Conservation (phyloP, 2,329 filamentous ascomycete genomes). For the Neopestalotiopsis clavispora region DNA sequence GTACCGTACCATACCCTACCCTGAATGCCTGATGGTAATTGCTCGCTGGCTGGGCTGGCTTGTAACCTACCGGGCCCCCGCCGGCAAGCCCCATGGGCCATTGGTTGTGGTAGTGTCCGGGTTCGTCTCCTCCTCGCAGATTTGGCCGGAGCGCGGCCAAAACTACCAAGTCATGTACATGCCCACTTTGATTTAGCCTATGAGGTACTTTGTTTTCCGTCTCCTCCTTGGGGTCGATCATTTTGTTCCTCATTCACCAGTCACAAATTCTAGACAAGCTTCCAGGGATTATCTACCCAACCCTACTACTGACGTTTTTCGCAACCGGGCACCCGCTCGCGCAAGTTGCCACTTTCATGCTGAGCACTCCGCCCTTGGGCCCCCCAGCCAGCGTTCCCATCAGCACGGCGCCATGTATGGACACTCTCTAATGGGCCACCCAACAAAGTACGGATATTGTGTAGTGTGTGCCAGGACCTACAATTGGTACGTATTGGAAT, state of each 20-base stretch:
- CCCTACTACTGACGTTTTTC: background rate
- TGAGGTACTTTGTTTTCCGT: background rate
- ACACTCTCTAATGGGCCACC: background rate
- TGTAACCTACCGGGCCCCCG: background rate
- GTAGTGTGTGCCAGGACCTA: background rate
- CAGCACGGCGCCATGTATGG: background rate
- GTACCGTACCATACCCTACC: no score
- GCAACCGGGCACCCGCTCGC: background rate
- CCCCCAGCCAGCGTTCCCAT: background rate
- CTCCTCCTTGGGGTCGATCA: background rate
- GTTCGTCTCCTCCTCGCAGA: background rate
- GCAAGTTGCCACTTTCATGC: conserved; percentile 9
- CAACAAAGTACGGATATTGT: background rate
- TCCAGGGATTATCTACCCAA: background rate
- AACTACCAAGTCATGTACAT: background rate
- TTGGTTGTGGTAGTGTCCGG: background rate
- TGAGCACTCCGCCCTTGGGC: background rate
- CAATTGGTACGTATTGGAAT: background rate
- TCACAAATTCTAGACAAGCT: background rate
- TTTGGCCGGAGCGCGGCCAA: conserved; percentile 1
- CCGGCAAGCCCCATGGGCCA: background rate
- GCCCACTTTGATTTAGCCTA: background rate
- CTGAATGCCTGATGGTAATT: background rate
- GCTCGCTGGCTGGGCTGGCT: background rate
- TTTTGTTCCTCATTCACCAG: background rate